These are phyloP conservation scores for Phytophthora chlamydospora DNA, from an alignment of 352 stramenopile genomes.

Conservation along the genomic window DNA sequence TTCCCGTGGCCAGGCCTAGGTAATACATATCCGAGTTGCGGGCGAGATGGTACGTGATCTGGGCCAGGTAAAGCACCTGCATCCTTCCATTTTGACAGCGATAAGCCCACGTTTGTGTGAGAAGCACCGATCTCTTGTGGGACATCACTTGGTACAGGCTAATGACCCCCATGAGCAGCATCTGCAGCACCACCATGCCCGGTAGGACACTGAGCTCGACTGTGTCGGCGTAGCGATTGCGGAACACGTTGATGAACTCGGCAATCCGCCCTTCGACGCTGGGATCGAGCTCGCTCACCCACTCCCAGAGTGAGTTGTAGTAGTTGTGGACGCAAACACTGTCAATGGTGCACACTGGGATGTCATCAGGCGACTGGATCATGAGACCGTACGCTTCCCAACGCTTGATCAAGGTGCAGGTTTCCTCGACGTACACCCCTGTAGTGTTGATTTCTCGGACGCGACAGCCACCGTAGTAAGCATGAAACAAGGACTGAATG, in stretches of 20 bases:
- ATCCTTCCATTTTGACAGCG: slow-evolving; percentile 20
- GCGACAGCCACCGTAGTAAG: slow-evolving; percentile 25
- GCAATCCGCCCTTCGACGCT: neutral
- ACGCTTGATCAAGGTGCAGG: neutral
- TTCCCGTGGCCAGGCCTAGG: slow-evolving; percentile 13
- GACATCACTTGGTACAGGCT: slow-evolving; percentile 29
- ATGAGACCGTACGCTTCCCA: slow-evolving; percentile 19
- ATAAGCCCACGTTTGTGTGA: slow-evolving; percentile 27
- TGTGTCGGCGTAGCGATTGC: slow-evolving; percentile 17
- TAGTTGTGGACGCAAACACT: slow-evolving; percentile 18
- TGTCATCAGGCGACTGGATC: slow-evolving; percentile 15
- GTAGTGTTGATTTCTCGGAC: slow-evolving; percentile 24
- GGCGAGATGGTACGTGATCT: slow-evolving; percentile 24
- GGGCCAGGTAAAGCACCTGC: slow-evolving; percentile 18
- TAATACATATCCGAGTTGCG: slow-evolving; percentile 6
- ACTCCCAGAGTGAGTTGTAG: slow-evolving; percentile 25
- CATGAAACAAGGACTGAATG: slow-evolving; percentile 22
- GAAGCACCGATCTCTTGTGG: slow-evolving; percentile 25
- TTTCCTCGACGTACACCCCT: slow-evolving; percentile 15
- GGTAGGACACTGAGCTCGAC: slow-evolving; percentile 22
- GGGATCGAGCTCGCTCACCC: slow-evolving; percentile 1
- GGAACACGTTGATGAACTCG: slow-evolving; percentile 20
- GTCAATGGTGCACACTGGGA: slow-evolving; percentile 6
- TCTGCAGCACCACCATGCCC: slow-evolving; percentile 21
- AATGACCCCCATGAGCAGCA: slow-evolving; percentile 29